Evolutionary conservation across 2,329 filamentous ascomycete genomes (phyloP), one percentile per base, ranked within the genome.

Genomic region (Paecilomyces sp.): DNA sequence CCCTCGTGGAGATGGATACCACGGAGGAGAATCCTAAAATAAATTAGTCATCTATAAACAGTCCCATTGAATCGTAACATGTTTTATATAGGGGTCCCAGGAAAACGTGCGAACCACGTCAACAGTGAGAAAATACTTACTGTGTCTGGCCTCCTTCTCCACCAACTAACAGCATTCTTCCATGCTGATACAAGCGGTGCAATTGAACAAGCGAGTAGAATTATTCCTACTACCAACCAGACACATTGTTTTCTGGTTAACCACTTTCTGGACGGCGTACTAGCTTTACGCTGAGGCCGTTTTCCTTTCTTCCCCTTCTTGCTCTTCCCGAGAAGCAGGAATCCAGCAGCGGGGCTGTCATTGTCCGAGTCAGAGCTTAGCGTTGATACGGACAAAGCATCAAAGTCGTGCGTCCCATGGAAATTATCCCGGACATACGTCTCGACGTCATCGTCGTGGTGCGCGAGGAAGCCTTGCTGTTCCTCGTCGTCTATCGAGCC

Each of bases 1-100:
- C 31, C 92, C 92, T 57, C 78, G 82, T 0, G 92, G 92, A 0
- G 88, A 83, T 0, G 91, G 91, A 72, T 96, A 91, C 87, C 88
- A 91, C 0, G 88, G 86, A 30, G 57, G 60, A 8, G 61, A 60
- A 58, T 63, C 52, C 61, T 63, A 5, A 47, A 8, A 47, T 18
- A 7, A 15, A 47, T 47, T 22, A 47, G 41, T 15, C n/a, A 47
- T 18, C 41, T 15, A n/a, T 47, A 47, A 47, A n/a, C 31, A 31
- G 9, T 31, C 30, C 11, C 31, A 33, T 8, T 33, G 2, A 9
- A 33, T 8, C 13, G 36, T 41, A 18, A 15, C n/a, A 18, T 18
- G 15, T 9, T n/a, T n/a, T 9, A 8, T 28, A 47, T 22, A 18
- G 18, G 18, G n/a, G 18, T 47, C n/a, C 18, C n/a, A 47, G n/a